Base-by-base conservation (phyloP, 2,329 filamentous ascomycete genomes). In the Colletotrichum horii region DNA sequence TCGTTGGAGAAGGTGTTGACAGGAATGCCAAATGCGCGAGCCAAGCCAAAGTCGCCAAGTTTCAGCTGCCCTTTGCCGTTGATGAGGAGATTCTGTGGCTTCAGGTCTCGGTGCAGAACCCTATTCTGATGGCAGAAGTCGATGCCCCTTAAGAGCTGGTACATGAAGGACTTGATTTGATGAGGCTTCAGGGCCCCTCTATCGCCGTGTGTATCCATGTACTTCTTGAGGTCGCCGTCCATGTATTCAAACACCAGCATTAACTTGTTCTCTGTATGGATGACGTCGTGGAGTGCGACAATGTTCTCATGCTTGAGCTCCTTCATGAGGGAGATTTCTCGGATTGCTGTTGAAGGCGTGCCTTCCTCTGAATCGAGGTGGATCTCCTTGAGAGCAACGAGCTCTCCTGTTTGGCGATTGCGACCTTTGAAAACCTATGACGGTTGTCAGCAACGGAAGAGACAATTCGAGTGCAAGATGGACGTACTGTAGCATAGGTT, bases 181-280 rank as follows among this genome's bases (percentile, higher is more conserved):
- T 91, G 87, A 52, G 95, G 94, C 83, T 98, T 96, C 71, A 99
- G 90, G 65, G 96, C 95, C 77, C 97, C 96, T 68, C 96, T 91
- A 80, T 98, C 95, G 81, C 96, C 96, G 74, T 96, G 91, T 8
- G 93, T 95, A 84, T 99, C 97, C 97, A 99, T 99, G 86, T 98
- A 98, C 83, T 97, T 95, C 89, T 99, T 99, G 14, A 99, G 88
- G 82, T 99, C 97, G 83, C 96, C 96, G 86, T 99, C 97, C 96
- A 99, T 98, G 86, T 93, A 98, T 85, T 99, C 97, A 80, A 99
- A 99, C 12, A 99, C 97, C 55, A 99, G 93, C 97, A 99, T 99
- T 74, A 99, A 92, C 85, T 99, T 99, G 87, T 98, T 99, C 88
- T 99, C 97, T 74, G 97, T 99, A 86, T 99, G 97, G 81, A 99